Conservation (phyloP, 2,329 filamentous ascomycete species). For the Metarhizium anisopliae region DNA sequence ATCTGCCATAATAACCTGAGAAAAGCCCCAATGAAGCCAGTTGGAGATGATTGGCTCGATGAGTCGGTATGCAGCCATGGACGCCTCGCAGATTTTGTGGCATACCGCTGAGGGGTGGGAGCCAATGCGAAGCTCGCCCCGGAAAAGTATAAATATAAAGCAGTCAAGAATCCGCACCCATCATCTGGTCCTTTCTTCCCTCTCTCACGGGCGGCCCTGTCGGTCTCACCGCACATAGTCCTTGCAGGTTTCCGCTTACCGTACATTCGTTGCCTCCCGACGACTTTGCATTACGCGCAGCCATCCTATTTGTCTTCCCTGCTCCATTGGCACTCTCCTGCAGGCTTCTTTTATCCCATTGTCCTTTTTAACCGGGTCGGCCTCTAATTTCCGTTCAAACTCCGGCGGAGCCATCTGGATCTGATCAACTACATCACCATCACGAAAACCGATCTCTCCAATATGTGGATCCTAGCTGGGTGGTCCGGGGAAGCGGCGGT, state of each 20-base stretch:
- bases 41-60: no score
- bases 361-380: background rate
- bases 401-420: background rate
- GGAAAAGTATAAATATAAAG: no score
- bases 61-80: no score
- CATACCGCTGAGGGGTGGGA: no score
- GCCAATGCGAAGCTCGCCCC: no score
- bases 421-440: background rate
- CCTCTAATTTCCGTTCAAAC: background rate
- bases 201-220: background rate
- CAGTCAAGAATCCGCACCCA: no score
- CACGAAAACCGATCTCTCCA: background rate
- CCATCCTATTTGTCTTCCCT: background rate
- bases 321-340: background rate
- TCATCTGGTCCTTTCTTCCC: background rate
- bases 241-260: background rate
- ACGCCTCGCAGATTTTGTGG: no score
- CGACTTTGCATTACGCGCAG: background rate
- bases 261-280: background rate
- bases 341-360: background rate
- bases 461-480: background rate
- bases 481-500: background rate
- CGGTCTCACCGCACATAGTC: background rate
- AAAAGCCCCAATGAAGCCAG: no score
- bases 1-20: no score